These are phyloP conservation scores for Globisporangium abappressorium DNA, from an alignment of 352 stramenopile species.

Conservation along the genomic window DNA sequence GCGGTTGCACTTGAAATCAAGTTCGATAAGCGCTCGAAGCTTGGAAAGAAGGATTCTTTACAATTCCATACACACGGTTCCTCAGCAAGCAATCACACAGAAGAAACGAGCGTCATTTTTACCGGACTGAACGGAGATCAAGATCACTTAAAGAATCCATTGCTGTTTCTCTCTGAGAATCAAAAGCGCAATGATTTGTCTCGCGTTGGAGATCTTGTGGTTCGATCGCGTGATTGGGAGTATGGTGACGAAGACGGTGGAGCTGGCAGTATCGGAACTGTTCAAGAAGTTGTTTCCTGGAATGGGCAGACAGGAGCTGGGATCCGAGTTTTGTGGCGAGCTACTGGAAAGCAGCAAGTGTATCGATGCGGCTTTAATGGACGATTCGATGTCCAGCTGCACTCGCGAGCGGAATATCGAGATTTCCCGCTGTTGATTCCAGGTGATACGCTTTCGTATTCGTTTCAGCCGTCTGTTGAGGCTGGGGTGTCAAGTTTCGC, in stretches of 20 bases:
- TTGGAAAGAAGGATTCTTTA: constrained; percentile 32
- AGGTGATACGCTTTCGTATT: constrained; percentile 39
- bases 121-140: constrained; percentile 34
- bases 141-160: constrained; percentile 23
- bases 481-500: neutral
- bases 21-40: constrained; percentile 57
- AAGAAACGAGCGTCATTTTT: constrained; percentile 16
- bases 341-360: constrained; percentile 29
- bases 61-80: constrained; percentile 18
- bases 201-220: constrained; percentile 47
- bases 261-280: constrained; percentile 45
- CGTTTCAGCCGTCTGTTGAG: constrained; percentile 19
- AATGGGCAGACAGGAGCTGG: constrained; percentile 40
- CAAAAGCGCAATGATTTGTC: constrained; percentile 26
- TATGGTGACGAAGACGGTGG: constrained; percentile 76
- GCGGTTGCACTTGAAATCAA: constrained; percentile 66
- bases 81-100: neutral
- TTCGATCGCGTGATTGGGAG: constrained; percentile 65
- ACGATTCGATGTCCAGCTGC: constrained; percentile 56
- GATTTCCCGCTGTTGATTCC: constrained; percentile 43
- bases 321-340: constrained; percentile 56
- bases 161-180: constrained; percentile 40
- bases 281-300: constrained; percentile 60
- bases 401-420: constrained; percentile 16
- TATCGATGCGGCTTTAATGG: constrained; percentile 68